Conservation (phyloP, 345 rosid species). For the Euphorbia peplus region DNA sequence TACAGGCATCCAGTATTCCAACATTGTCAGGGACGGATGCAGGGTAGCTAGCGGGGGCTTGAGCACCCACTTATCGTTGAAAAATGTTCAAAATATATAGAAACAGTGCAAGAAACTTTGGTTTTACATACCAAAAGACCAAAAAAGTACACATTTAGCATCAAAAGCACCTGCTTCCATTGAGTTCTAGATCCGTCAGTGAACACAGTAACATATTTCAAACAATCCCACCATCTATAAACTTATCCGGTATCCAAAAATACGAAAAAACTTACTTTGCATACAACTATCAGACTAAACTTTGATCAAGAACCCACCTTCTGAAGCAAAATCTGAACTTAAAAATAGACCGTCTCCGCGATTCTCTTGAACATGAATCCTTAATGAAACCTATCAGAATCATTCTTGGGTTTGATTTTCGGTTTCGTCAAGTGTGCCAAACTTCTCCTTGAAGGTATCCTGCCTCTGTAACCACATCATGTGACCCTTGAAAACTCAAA, state of each 20-base stretch:
- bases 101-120: too few species aligned
- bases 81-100: too few species aligned
- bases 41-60: too few species aligned
- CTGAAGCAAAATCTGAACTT: neutral
- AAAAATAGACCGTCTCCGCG: neutral
- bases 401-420: constrained; percentile 9
- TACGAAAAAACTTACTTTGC: neutral
- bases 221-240: neutral
- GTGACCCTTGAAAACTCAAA: constrained; percentile 52
- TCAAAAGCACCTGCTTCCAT: too few species aligned
- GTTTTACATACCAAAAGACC: too few species aligned
- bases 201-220: too few species aligned
- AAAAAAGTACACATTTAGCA: too few species aligned
- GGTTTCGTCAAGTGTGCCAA: constrained; percentile 27
- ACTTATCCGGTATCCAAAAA: neutral
- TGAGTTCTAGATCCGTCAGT: too few species aligned
- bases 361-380: neutral
- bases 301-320: neutral
- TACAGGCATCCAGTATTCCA: too few species aligned
- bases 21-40: too few species aligned
- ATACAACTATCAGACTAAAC: neutral
- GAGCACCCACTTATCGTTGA: too few species aligned
- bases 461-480: constrained; percentile 92
- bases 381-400: neutral
- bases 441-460: constrained; percentile 73